Conservation (phyloP, 495 filamentous ascomycete genomes). For the Friedmanniomyces endolithicus region DNA sequence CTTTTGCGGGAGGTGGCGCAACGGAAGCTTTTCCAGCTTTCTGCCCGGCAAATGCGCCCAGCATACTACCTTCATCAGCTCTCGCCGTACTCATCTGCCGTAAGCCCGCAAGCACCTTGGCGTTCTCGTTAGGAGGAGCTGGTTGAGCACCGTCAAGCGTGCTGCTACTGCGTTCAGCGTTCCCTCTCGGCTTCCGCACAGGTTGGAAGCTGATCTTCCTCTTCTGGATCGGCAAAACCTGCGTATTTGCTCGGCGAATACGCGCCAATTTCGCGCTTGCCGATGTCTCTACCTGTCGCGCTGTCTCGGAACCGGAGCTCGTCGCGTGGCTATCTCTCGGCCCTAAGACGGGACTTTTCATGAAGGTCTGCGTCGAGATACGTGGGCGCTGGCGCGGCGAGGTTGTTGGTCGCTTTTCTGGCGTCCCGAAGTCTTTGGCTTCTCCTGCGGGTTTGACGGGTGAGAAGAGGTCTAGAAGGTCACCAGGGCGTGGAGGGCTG, state of each 20-base stretch:
- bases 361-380: constrained; percentile 13
- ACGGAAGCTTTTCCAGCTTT: background rate
- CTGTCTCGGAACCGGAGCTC: background rate
- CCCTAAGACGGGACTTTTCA: background rate
- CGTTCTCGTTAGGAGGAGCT: background rate
- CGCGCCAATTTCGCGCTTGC: background rate
- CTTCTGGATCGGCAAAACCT: background rate
- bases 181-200: background rate
- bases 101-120: background rate
- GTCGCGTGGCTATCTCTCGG: constrained; percentile 2
- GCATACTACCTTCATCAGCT: background rate
- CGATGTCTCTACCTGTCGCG: background rate
- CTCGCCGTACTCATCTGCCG: background rate
- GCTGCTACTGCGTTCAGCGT: background rate
- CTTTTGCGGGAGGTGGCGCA: too few relatives aligned
- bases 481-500: background rate
- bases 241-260: background rate
- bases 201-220: background rate
- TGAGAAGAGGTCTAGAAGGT: constrained; percentile 6
- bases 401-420: background rate
- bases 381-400: constrained; percentile 4
- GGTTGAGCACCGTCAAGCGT: background rate
- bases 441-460: background rate
- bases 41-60: background rate
- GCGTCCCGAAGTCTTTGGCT: background rate